Evolutionary conservation across 225 moss, liverwort and hornwort genomes (phyloP), one percentile per base, ranked within the genome.

Genomic region (Climacium dendroides): DNA sequence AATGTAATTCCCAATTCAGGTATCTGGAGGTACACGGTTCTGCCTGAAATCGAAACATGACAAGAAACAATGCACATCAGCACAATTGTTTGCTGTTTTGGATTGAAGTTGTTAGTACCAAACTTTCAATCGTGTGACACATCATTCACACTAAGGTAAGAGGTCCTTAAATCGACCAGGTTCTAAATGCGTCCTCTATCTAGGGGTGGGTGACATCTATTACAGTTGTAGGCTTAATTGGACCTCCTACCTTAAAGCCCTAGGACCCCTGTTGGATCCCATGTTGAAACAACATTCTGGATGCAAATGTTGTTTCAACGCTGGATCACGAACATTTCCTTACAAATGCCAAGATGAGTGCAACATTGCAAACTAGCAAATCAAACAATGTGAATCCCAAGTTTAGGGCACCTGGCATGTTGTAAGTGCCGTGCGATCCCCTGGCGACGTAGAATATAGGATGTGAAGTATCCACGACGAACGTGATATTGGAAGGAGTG

Each of bases 351-450:
- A 57, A 78, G n/a, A 85, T 35, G 26, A n/a, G 35, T n/a, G 83
- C 83, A 67, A 48, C 48, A 50, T 65, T 52, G 50, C 79, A 54
- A 79, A n/a, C 43, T n/a, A n/a, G 30, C 8, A 54, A 66, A n/a
- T 11, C 35, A 73, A 64, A 64, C 23, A 26, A 53, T 26, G 52
- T 67, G 59, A 52, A 26, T 19, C 24, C 37, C 30, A 34, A 54
- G 37, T 63, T 69, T 71, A 7, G 78, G n/a, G 79, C 72, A 89
- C 87, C 89, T 89, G 89, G 89, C 69, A 26, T 78, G 77, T 77
- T 83, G 89, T 87, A 87, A 30, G 87, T 52, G 80, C 90, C 84
- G 76, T 90, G 87, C 34, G 90, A 90, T 41, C 87, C 87, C 80
- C 73, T 79, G 79, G 90, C 87, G 48, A 90, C 87, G 50, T 80